phyloP scores from a whole-genome alignment of 352 stramenopile species.

The Pythium phragmitis region DNA sequence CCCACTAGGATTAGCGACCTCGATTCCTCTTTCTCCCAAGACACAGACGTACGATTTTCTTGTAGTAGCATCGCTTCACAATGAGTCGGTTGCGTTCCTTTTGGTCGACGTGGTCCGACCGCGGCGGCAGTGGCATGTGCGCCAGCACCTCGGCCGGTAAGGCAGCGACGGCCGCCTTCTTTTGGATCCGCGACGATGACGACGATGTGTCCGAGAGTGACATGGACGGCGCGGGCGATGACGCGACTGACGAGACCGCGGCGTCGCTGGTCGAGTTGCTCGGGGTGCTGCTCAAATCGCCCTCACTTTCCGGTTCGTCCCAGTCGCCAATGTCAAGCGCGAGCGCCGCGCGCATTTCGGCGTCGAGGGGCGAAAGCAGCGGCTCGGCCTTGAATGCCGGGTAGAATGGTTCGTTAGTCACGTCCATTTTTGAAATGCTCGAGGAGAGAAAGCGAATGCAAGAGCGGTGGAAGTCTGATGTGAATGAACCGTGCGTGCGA shows the following conservation, averaged over 20 bases:
- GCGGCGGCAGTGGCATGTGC: constrained; percentile 27
- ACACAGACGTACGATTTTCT: constrained; percentile 62
- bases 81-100: constrained; percentile 35
- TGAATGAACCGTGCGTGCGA: neutral
- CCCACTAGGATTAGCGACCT: no score
- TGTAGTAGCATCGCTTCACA: constrained; percentile 78
- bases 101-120: constrained; percentile 24
- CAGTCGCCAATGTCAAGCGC: constrained; percentile 24
- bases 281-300: constrained; percentile 1
- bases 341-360: constrained; percentile 23
- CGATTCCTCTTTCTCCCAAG: neutral
- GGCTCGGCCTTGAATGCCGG: constrained; percentile 15
- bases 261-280: constrained; percentile 1
- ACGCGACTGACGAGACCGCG: constrained; percentile 1
- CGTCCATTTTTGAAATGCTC: constrained; percentile 9
- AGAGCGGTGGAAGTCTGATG: neutral
- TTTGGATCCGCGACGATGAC: constrained; percentile 1
- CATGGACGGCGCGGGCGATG: constrained; percentile 10
- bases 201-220: neutral
- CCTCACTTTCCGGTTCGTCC: constrained; percentile 4
- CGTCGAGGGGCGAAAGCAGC: constrained; percentile 8
- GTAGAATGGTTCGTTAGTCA: constrained; percentile 15
- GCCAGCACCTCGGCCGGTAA: constrained; percentile 24
- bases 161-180: constrained; percentile 2
- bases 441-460: neutral